Conservation (phyloP, 495 filamentous ascomycete genomes). For the Glutinoglossum americanum region DNA sequence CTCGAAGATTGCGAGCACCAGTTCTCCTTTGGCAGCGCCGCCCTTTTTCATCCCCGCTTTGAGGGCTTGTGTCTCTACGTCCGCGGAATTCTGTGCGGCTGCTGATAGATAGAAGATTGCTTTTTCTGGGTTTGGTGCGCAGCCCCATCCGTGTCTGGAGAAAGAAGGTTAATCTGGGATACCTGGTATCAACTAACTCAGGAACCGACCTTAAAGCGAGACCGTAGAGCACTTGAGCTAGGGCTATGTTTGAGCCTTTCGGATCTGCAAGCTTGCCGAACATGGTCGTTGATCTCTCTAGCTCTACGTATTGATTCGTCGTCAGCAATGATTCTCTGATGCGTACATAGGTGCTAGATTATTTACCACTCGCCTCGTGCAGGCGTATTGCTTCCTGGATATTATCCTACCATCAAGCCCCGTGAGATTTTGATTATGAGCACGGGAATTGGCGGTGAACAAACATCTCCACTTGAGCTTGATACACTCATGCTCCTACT, state of each 20-base stretch:
- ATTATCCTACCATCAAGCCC: slow-evolving; percentile 37
- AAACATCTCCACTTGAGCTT: slow-evolving; percentile 1
- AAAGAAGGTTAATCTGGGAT: background rate
- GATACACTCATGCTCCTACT: slow-evolving; percentile 1
- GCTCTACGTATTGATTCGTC: slow-evolving; percentile 40
- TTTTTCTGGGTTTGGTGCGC: slow-evolving; percentile 40
- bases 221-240: slow-evolving; percentile 91
- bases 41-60: slow-evolving; percentile 76
- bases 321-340: slow-evolving; percentile 57
- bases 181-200: background rate
- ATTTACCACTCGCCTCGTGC: slow-evolving; percentile 60
- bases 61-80: slow-evolving; percentile 64
- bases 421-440: background rate
- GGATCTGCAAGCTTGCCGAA: slow-evolving; percentile 78
- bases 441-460: background rate
- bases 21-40: slow-evolving; percentile 85
- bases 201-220: slow-evolving; percentile 63
- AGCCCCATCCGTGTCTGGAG: slow-evolving; percentile 86
- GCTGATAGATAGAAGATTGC: slow-evolving; percentile 68
- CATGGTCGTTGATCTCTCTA: slow-evolving; percentile 58
- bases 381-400: slow-evolving; percentile 93
- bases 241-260: slow-evolving; percentile 66
- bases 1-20: slow-evolving; percentile 94
- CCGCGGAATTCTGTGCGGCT: slow-evolving; percentile 79
- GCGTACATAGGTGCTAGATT: slow-evolving; percentile 2